Conservation (phyloP, 2,329 filamentous ascomycete genomes). For the Magnaporthiopsis rhizophila region DNA sequence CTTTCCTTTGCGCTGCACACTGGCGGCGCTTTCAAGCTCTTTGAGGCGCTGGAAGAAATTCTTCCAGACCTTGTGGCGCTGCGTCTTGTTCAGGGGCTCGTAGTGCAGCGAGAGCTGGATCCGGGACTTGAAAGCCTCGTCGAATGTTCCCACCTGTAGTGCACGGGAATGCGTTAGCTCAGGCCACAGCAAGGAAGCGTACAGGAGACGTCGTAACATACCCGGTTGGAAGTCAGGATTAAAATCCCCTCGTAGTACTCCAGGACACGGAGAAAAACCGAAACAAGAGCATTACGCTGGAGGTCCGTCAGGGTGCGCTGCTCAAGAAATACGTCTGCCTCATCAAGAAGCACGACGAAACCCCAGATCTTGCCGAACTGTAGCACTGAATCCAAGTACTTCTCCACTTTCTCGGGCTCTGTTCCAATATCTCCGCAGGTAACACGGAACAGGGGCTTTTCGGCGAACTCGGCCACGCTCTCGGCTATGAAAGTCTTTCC, state of each 20-base stretch:
- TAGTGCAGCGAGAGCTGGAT: conserved; percentile 27
- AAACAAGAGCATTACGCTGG: conserved; percentile 27
- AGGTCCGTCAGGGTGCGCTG: conserved; percentile 23
- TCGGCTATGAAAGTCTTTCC: background rate
- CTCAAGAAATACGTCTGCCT: too few relatives aligned
- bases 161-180: too few relatives aligned
- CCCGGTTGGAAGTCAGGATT: conserved; percentile 25
- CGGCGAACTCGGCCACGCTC: background rate
- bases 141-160: conserved; percentile 21
- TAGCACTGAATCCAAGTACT: background rate
- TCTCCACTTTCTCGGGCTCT: background rate
- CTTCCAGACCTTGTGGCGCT: conserved; percentile 14
- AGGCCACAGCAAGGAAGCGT: background rate
- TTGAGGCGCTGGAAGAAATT: conserved; percentile 7
- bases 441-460: background rate
- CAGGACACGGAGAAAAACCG: conserved; percentile 27
- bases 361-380: conserved; percentile 13
- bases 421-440: background rate
- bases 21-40: conserved; percentile 6
- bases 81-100: background rate
- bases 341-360: conserved; percentile 28
- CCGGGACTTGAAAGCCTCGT: conserved; percentile 28
- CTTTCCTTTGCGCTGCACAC: background rate
- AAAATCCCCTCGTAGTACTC: conserved; percentile 28
- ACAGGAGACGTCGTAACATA: background rate